Percentiles rank a stretch among this genome's conserved stretches.
Evolutionary conservation across 495 filamentous ascomycete genomes (phyloP).

Genomic region (Lepidopterella palustris): DNA sequence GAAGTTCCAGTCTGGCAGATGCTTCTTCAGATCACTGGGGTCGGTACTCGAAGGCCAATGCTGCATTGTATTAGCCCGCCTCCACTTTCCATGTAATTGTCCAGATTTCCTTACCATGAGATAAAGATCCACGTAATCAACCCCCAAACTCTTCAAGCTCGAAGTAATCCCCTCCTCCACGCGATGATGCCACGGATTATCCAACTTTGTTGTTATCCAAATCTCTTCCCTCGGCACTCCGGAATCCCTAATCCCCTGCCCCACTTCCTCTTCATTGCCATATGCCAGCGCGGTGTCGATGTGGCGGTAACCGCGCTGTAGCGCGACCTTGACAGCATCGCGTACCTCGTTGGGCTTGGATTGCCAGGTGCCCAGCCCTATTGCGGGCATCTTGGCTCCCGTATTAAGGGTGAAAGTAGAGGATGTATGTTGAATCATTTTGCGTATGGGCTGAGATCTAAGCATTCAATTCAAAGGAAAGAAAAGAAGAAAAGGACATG

Average conservation of each 20-base stretch:
- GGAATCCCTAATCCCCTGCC: constrained; percentile 69
- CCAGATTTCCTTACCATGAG: constrained; percentile 46
- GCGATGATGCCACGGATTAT: constrained; percentile 72
- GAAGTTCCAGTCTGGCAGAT: constrained; percentile 68
- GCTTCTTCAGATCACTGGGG: constrained; percentile 50
- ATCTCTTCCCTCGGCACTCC: constrained; percentile 75
- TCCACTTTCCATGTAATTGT: neutral
- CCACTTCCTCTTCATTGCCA: constrained; percentile 78
- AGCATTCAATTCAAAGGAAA: constrained; percentile 8
- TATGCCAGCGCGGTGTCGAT: constrained; percentile 75
- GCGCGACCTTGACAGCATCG: constrained; percentile 67
- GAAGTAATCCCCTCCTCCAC: constrained; percentile 62
- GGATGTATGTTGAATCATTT: constrained; percentile 21
- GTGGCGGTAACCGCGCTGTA: constrained; percentile 65
- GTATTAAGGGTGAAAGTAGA: constrained; percentile 69
- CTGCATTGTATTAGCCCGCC: constrained; percentile 12
- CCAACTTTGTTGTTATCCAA: constrained; percentile 83
- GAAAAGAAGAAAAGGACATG: neutral
- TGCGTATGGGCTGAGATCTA: constrained; percentile 10
- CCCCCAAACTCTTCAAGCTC: constrained; percentile 62
- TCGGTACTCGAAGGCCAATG: constrained; percentile 73
- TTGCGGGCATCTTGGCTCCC: constrained; percentile 68
- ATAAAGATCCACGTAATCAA: constrained; percentile 78
- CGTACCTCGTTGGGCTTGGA: constrained; percentile 57
- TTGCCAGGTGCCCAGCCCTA: constrained; percentile 84